These are phyloP conservation scores for Catharanthus roseus DNA, from an alignment of 257 asterid species.

Conservation along the genomic window DNA sequence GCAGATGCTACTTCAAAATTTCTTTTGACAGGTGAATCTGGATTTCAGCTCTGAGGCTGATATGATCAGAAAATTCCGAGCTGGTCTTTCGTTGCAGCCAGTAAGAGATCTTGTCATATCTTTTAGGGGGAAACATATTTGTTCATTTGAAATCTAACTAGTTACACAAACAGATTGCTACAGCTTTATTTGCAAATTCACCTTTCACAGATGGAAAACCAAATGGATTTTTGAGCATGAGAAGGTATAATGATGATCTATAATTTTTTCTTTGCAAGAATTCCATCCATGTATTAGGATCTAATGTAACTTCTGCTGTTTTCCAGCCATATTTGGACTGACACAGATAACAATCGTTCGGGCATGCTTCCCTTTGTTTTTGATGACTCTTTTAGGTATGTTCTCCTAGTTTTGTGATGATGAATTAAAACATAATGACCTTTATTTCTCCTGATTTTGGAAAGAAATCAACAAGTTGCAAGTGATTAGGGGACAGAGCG, in stretches of 20 bases:
- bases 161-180: slow-evolving; percentile 70
- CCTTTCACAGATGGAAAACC: slow-evolving; percentile 98
- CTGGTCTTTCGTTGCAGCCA: slow-evolving; percentile 94
- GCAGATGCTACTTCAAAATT: not conserved
- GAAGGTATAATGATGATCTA: slow-evolving; percentile 55
- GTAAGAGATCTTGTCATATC: slow-evolving; percentile 44
- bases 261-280: slow-evolving; percentile 14
- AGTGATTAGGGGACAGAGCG: not conserved
- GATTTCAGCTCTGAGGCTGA: slow-evolving; percentile 95
- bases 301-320: slow-evolving; percentile 16
- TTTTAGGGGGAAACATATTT: slow-evolving; percentile 8
- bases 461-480: not conserved
- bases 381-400: slow-evolving; percentile 94
- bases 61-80: slow-evolving; percentile 93
- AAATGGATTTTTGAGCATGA: slow-evolving; percentile 91
- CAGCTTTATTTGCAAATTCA: slow-evolving; percentile 94
- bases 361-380: slow-evolving; percentile 99
- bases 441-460: not conserved
- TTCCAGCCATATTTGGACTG: slow-evolving; percentile 96
- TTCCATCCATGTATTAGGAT: slow-evolving; percentile 12
- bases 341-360: slow-evolving; percentile 83
- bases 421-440: not conserved
- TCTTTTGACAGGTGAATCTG: slow-evolving; percentile 71
- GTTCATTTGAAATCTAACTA: slow-evolving; percentile 29
- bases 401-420: slow-evolving; percentile 5